Evolutionary conservation across 495 filamentous ascomycete genomes (phyloP).

Genomic region (Hypoxylon fragiforme): DNA sequence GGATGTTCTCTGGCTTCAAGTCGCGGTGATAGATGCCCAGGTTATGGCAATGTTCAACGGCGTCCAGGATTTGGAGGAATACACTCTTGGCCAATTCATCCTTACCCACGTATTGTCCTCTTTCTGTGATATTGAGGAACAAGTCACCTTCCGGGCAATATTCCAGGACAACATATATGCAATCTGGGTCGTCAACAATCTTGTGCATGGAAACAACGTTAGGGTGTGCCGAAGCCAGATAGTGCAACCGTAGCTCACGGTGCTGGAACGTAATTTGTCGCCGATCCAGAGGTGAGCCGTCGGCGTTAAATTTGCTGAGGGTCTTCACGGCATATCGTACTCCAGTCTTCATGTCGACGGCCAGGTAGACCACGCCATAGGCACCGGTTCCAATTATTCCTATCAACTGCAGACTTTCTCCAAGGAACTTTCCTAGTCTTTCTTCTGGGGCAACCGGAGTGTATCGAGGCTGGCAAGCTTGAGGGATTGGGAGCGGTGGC

Average conservation of each 20-base stretch:
- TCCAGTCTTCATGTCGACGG: constrained; percentile 82
- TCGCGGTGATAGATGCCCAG: constrained; percentile 96
- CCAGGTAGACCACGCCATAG: constrained; percentile 95
- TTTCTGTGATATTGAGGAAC: constrained; percentile 95
- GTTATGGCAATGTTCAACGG: constrained; percentile 92
- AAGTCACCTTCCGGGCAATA: constrained; percentile 97
- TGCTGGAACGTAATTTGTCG: constrained; percentile 89
- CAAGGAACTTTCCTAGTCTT: constrained; percentile 81
- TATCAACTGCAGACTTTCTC: constrained; percentile 78
- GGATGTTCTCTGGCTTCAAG: constrained; percentile 96
- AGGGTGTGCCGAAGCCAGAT: constrained; percentile 81
- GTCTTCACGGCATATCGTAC: constrained; percentile 93
- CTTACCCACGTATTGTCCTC: constrained; percentile 89
- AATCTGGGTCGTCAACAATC: constrained; percentile 91
- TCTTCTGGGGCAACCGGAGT: constrained; percentile 68
- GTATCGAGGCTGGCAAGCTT: constrained; percentile 41
- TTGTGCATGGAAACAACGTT: constrained; percentile 94
- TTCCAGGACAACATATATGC: constrained; percentile 95
- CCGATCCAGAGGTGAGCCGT: constrained; percentile 75
- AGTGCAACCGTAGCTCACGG: constrained; percentile 89
- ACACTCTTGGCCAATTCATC: constrained; percentile 83
- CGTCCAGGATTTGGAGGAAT: constrained; percentile 96
- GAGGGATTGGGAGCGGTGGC: constrained; percentile 40
- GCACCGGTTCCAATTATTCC: constrained; percentile 89
- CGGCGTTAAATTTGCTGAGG: constrained; percentile 76